Conservation (phyloP, 345 rosid species). For the Acer campestre region DNA sequence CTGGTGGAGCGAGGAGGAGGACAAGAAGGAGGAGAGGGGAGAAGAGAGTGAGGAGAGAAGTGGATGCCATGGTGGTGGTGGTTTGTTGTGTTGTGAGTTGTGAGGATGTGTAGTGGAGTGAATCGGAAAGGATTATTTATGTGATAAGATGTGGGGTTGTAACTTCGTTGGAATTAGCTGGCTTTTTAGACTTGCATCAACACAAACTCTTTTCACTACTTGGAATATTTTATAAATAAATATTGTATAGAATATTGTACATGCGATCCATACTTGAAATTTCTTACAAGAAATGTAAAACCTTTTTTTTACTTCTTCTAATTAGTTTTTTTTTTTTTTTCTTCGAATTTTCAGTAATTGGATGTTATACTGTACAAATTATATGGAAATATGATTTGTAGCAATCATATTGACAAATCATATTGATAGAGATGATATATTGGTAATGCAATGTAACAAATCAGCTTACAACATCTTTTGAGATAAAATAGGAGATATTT, state of each 20-base stretch:
- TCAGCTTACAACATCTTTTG: no score
- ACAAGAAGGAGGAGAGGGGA: constrained; percentile 24
- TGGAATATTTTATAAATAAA: not conserved
- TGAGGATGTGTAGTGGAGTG: constrained; percentile 16
- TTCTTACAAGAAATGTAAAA: not conserved
- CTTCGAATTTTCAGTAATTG: no score
- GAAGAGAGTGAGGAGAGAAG: constrained; percentile 22
- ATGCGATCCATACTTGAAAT: not conserved
- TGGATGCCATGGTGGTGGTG: constrained; percentile 49
- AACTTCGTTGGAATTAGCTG: constrained; percentile 55
- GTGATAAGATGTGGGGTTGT: constrained; percentile 27
- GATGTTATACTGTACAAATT: no score
- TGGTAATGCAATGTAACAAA: no score
- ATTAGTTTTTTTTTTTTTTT: no score
- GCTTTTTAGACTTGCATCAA: constrained; percentile 5
- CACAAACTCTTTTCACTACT: constrained; percentile 5
- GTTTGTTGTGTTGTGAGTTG: not conserved
- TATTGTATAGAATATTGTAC: not conserved
- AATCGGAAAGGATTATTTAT: constrained; percentile 29
- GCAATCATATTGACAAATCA: no score
- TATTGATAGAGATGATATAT: no score
- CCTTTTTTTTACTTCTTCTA: not conserved
- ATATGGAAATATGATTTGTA: no score
- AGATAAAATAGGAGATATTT: no score
- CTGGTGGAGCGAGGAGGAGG: constrained; percentile 34